These are phyloP conservation scores for Pseudocercospora pini-densiflorae DNA, from an alignment of 2,329 filamentous ascomycete genomes.

Conservation along the genomic window DNA sequence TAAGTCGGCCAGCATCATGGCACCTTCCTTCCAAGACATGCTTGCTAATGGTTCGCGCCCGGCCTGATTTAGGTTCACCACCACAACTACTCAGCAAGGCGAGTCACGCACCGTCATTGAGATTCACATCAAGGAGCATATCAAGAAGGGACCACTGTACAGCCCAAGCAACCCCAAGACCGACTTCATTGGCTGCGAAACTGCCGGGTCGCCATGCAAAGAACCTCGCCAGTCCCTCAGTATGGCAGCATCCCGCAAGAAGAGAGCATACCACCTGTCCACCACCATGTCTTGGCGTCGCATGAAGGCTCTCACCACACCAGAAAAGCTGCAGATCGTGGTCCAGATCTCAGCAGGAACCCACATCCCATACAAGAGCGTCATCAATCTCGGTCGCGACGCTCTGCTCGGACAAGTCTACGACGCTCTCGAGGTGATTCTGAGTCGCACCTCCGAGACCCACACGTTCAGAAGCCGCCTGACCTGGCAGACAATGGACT, in stretches of 20 bases:
- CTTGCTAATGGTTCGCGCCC: background rate
- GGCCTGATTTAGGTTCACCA: background rate
- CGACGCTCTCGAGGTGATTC: background rate
- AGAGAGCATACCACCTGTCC: background rate
- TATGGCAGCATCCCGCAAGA: background rate
- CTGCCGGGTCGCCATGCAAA: background rate
- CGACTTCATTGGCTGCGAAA: background rate
- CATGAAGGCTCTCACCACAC: slow-evolving; percentile 6
- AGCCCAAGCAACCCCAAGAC: background rate
- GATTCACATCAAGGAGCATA: background rate
- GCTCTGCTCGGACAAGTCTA: background rate
- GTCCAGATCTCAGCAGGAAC: background rate
- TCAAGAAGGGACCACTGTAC: background rate
- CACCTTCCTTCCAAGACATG: background rate
- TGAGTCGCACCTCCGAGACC: background rate
- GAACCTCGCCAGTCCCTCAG: background rate
- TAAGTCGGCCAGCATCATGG: background rate
- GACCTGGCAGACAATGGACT: background rate
- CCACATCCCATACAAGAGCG: background rate
- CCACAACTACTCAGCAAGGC: background rate
- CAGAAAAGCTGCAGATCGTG: background rate
- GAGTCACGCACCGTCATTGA: background rate
- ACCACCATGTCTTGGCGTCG: slow-evolving; percentile 7
- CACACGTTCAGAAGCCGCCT: background rate
- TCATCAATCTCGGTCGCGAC: background rate